Percentiles rank a stretch among this genome's conserved stretches.
These are phyloP conservation scores for Aspergillus hancockii DNA, from an alignment of 495 filamentous ascomycete species.

Conservation along the genomic window DNA sequence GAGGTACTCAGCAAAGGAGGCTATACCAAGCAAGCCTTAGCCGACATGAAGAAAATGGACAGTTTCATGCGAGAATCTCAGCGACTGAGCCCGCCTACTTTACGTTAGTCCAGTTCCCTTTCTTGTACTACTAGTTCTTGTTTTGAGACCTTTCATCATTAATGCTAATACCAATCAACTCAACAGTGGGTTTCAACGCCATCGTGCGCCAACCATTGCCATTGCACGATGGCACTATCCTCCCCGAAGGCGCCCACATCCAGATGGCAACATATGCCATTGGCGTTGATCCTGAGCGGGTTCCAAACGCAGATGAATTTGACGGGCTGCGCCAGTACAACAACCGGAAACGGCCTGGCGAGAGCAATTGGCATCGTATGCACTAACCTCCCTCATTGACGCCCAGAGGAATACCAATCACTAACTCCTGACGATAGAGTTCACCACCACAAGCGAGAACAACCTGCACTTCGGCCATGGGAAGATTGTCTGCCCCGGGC, in stretches of 20 bases:
- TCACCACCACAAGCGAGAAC: constrained; percentile 31
- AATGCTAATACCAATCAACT: no score
- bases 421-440: constrained; percentile 12
- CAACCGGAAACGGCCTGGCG: constrained; percentile 27
- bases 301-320: constrained; percentile 19
- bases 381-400: no score
- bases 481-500: constrained; percentile 45
- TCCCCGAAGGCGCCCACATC: constrained; percentile 23
- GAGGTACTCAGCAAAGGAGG: neutral
- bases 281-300: constrained; percentile 30
- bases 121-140: neutral
- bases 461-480: constrained; percentile 39
- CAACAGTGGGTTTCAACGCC: constrained; percentile 37
- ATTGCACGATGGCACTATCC: constrained; percentile 15
- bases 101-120: constrained; percentile 6
- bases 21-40: neutral
- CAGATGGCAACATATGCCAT: constrained; percentile 26
- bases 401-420: no score
- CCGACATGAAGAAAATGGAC: constrained; percentile 44
- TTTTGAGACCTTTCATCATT: neutral
- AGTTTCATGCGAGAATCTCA: constrained; percentile 51
- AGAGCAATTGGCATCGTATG: constrained; percentile 23
- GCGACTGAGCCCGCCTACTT: constrained; percentile 32
- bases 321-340: constrained; percentile 32
- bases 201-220: constrained; percentile 21